Percentiles rank a stretch among this genome's conserved stretches.
These are phyloP conservation scores for Paracorniculantispora psalliotae DNA, from an alignment of 2,329 filamentous ascomycete species.

Conservation along the genomic window DNA sequence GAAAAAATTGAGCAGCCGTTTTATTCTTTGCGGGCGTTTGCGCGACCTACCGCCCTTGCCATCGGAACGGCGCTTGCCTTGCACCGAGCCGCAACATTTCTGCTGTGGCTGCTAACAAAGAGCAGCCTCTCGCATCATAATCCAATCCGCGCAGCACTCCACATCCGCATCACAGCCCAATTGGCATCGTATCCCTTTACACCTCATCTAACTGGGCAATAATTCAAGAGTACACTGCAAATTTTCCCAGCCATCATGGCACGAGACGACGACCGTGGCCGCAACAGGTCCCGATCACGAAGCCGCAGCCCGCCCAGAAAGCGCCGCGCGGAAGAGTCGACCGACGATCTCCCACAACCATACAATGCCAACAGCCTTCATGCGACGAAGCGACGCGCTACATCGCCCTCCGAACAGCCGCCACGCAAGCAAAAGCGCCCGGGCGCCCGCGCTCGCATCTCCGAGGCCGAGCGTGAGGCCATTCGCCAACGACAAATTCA, in stretches of 20 bases:
- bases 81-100: neutral
- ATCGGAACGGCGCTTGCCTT: neutral
- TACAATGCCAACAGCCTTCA: slow-evolving; percentile 57
- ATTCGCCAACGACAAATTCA: slow-evolving; percentile 60
- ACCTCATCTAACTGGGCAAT: neutral
- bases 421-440: slow-evolving; percentile 66
- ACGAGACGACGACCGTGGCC: slow-evolving; percentile 8
- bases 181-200: neutral
- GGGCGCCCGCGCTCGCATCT: slow-evolving; percentile 61
- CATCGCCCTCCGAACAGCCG: slow-evolving; percentile 51
- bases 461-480: slow-evolving; percentile 60
- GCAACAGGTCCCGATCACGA: slow-evolving; percentile 10
- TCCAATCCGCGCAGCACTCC: neutral
- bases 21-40: neutral
- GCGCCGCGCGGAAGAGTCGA: slow-evolving; percentile 27
- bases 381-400: slow-evolving; percentile 52
- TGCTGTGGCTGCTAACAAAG: neutral
- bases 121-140: neutral
- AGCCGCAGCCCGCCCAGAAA: slow-evolving; percentile 19
- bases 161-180: neutral
- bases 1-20: too few relatives aligned
- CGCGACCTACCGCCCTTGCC: neutral
- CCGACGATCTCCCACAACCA: slow-evolving; percentile 50
- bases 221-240: neutral
- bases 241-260: slow-evolving; percentile 9